Evolutionary conservation across 2,329 filamentous ascomycete genomes (phyloP).

Genomic region (Aspergillaceae sp.): DNA sequence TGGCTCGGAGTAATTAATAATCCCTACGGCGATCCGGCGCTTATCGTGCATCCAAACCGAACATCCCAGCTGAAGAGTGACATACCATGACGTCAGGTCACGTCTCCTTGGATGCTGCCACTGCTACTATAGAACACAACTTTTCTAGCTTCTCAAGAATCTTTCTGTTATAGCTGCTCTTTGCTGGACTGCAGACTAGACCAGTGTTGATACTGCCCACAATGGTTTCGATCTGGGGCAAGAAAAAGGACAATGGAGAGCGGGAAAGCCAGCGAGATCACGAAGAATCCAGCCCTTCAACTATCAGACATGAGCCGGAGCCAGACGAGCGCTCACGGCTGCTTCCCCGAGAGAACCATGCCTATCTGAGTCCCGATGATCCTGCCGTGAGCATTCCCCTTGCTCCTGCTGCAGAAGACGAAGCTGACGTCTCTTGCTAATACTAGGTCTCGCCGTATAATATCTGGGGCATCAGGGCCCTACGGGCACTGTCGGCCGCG

Average conservation of each 20-base stretch:
- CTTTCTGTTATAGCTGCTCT: no score
- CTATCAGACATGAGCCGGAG: conserved; percentile 22
- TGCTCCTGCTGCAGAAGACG: background rate
- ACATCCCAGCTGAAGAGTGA: no score
- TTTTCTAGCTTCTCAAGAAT: no score
- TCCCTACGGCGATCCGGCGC: no score
- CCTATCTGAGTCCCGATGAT: conserved; percentile 68
- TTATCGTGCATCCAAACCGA: no score
- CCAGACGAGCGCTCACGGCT: conserved; percentile 57
- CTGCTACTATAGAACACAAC: no score
- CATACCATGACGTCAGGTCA: background rate
- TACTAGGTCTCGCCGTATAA: conserved; percentile 74
- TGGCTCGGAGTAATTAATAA: no score
- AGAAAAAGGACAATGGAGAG: conserved; percentile 9
- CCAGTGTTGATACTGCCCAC: no score
- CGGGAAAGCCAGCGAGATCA: conserved; percentile 8
- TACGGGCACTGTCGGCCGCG: conserved; percentile 68
- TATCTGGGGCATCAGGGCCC: conserved; percentile 75
- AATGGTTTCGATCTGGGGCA: background rate
- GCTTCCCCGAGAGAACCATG: conserved; percentile 55
- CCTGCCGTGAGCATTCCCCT: conserved; percentile 54
- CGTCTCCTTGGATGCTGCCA: no score
- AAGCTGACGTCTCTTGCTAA: background rate
- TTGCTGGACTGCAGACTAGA: no score
- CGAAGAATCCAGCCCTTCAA: conserved; percentile 17